These are phyloP conservation scores for Blastomyces silverae DNA, from an alignment of 2,329 filamentous ascomycete species.

Conservation along the genomic window DNA sequence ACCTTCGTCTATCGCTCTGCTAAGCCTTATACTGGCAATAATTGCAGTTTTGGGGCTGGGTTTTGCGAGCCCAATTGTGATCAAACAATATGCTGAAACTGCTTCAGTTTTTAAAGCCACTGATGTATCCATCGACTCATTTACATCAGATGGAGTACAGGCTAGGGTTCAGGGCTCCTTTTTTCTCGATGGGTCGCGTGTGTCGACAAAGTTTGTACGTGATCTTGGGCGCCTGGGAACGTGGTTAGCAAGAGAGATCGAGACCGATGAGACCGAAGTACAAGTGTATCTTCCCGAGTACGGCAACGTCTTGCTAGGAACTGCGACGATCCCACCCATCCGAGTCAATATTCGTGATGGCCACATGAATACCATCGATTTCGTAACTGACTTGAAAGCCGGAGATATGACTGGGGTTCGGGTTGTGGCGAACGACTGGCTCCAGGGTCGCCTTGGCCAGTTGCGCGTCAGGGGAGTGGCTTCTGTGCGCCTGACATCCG, in stretches of 20 bases:
- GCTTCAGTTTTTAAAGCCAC: conserved; percentile 76
- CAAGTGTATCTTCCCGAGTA: conserved; percentile 79
- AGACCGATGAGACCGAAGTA: conserved; percentile 65
- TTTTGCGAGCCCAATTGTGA: conserved; percentile 71
- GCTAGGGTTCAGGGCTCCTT: conserved; percentile 79
- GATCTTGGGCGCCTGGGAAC: conserved; percentile 71
- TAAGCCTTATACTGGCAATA: conserved; percentile 55
- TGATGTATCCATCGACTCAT: conserved; percentile 74
- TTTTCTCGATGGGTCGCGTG: conserved; percentile 67
- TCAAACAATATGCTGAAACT: conserved; percentile 80
- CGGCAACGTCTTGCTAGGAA: conserved; percentile 67
- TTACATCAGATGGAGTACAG: conserved; percentile 69
- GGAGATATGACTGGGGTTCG: conserved; percentile 72
- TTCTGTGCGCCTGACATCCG: conserved; percentile 66
- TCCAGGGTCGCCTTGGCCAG: conserved; percentile 66
- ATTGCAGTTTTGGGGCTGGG: conserved; percentile 67
- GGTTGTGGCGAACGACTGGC: conserved; percentile 77
- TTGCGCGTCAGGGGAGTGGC: conserved; percentile 69
- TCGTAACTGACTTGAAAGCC: conserved; percentile 67
- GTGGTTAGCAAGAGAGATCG: conserved; percentile 69
- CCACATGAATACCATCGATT: conserved; percentile 67
- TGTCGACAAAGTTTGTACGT: conserved; percentile 63
- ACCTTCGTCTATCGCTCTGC: conserved; percentile 70
- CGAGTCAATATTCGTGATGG: conserved; percentile 71
- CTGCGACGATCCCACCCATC: conserved; percentile 66